Percentiles rank a stretch among this genome's conserved stretches.
Conservation (phyloP, 768 basidiomycete species). For the Collybiopsis confluens region DNA sequence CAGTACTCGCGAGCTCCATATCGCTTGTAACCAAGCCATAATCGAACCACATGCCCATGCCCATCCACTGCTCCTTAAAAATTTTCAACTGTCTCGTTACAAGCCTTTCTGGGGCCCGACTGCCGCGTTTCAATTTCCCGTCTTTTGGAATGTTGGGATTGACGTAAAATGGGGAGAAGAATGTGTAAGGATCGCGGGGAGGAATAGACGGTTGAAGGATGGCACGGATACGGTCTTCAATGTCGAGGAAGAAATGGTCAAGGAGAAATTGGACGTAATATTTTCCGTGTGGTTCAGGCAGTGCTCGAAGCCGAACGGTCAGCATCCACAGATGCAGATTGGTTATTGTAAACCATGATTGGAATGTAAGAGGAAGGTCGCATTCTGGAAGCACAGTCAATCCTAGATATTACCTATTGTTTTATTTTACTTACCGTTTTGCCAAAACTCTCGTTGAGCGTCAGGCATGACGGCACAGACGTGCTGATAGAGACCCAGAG, state of each 20-base stretch:
- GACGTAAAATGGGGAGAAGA: constrained; percentile 38
- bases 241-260: constrained; percentile 93
- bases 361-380: constrained; percentile 85
- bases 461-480: constrained; percentile 56
- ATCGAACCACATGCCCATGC: constrained; percentile 76
- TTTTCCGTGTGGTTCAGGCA: constrained; percentile 63
- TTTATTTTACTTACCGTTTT: constrained; percentile 42
- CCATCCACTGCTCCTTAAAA: constrained; percentile 88
- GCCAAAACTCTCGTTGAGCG: constrained; percentile 60
- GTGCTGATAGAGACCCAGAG: constrained; percentile 52
- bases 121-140: constrained; percentile 21
- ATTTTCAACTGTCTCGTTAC: constrained; percentile 88
- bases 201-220: constrained; percentile 62
- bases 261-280: constrained; percentile 77
- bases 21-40: constrained; percentile 73
- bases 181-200: constrained; percentile 39
- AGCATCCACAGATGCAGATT: constrained; percentile 93
- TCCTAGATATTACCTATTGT: neutral
- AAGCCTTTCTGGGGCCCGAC: constrained; percentile 67
- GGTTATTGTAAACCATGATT: constrained; percentile 94
- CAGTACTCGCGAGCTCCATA: constrained; percentile 75
- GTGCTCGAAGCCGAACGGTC: constrained; percentile 80
- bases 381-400: constrained; percentile 50
- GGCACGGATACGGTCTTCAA: constrained; percentile 83
- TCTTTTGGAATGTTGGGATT: constrained; percentile 38